Evolutionary conservation across 768 basidiomycete species (phyloP).

Genomic region (Paxillus involutus): DNA sequence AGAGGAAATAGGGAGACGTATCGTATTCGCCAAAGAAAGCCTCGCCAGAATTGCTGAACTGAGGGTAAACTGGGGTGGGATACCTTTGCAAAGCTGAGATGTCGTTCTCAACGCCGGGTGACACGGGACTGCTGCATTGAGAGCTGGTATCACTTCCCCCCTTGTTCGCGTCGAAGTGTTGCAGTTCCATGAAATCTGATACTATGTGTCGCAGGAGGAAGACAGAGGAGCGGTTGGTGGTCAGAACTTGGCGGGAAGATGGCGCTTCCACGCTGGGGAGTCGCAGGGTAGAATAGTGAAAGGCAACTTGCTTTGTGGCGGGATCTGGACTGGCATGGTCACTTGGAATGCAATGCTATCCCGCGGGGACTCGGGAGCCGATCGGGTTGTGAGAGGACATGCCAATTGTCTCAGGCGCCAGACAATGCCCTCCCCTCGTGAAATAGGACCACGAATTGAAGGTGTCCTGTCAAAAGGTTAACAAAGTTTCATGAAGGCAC

Average conservation of each 20-base stretch:
- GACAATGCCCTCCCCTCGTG: too few species aligned
- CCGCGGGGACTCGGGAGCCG: too few species aligned
- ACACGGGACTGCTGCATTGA: background rate
- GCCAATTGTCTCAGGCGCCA: too few species aligned
- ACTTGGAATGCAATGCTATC: background rate
- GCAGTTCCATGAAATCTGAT: background rate
- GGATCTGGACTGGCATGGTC: background rate
- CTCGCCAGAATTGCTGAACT: background rate
- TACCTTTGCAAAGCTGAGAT: background rate
- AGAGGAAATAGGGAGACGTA: background rate
- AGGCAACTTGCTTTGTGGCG: background rate
- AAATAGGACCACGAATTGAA: too few species aligned
- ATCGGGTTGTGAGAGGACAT: too few species aligned
- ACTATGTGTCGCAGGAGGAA: background rate
- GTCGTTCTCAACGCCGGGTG: background rate
- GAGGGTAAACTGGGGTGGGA: background rate
- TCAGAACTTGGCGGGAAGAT: background rate
- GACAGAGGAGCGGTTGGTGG: background rate
- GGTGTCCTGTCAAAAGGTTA: too few species aligned
- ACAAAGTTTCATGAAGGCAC: too few species aligned
- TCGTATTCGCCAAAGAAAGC: background rate
- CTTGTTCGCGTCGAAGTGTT: slow-evolving; percentile 1
- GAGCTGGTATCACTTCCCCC: background rate
- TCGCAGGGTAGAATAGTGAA: background rate
- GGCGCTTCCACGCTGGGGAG: background rate